These are phyloP conservation scores for Chrysoporthe austroafricana DNA, from an alignment of 2,329 filamentous ascomycete species.

Conservation along the genomic window DNA sequence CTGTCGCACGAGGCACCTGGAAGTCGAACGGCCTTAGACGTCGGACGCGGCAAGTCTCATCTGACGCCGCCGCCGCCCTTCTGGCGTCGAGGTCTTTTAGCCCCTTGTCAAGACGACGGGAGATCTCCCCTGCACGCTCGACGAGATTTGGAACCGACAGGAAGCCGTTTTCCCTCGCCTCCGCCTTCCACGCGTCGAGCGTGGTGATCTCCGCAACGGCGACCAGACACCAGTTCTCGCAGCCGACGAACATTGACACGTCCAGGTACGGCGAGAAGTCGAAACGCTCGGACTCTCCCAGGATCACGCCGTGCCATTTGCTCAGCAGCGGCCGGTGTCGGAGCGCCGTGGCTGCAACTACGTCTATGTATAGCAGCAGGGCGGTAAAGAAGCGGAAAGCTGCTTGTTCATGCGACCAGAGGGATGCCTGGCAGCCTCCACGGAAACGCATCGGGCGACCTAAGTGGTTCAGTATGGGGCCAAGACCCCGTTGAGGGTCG, in stretches of 20 bases:
- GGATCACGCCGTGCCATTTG: background rate
- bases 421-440: background rate
- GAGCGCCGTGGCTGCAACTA: slow-evolving; percentile 40
- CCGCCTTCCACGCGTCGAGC: slow-evolving; percentile 60
- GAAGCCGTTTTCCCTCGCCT: slow-evolving; percentile 45
- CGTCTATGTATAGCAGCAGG: slow-evolving; percentile 43
- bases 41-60: background rate
- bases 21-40: background rate
- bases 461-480: background rate
- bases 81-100: background rate
- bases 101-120: background rate
- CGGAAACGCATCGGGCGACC: background rate
- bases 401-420: slow-evolving; percentile 35
- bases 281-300: background rate
- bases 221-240: slow-evolving; percentile 60
- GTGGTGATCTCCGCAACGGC: slow-evolving; percentile 57
- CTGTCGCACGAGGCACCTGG: background rate
- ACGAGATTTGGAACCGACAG: slow-evolving; percentile 53
- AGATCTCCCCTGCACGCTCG: slow-evolving; percentile 40
- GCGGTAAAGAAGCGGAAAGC: slow-evolving; percentile 39
- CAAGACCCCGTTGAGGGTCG: background rate
- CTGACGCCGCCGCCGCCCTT: background rate
- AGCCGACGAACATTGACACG: slow-evolving; percentile 46
- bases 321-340: slow-evolving; percentile 40
- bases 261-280: background rate